Percentiles rank a stretch among this genome's conserved stretches.
phyloP scores from a whole-genome alignment of 176 grass and related monocot species.

The Musa troglodytarum region DNA sequence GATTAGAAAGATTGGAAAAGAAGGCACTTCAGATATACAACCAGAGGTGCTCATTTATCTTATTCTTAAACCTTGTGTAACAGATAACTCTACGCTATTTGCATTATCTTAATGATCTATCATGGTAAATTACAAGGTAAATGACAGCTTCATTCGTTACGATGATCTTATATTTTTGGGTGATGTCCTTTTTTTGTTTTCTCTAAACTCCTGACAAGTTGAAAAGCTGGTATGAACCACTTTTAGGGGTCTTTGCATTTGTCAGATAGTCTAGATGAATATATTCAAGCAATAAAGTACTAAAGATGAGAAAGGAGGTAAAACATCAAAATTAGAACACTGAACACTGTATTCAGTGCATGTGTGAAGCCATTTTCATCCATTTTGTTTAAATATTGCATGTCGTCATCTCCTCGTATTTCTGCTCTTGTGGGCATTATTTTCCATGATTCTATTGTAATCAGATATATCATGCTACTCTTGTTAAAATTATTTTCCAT shows the following conservation, averaged over 20 bases:
- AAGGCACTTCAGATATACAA: conserved; percentile 64
- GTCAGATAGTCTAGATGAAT: too few species aligned
- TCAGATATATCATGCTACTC: background rate
- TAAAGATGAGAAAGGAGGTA: background rate
- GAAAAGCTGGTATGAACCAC: background rate
- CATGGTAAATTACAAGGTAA: too few species aligned
- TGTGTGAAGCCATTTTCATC: background rate
- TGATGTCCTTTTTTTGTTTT: background rate
- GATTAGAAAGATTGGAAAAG: conserved; percentile 82
- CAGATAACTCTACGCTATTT: background rate
- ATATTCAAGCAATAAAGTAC: too few species aligned
- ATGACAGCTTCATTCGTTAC: too few species aligned
- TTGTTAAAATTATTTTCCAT: background rate
- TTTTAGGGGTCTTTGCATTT: background rate
- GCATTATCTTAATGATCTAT: too few species aligned
- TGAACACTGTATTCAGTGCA: background rate
- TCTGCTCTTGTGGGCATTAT: background rate
- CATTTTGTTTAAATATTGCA: background rate
- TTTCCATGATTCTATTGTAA: background rate
- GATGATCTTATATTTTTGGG: background rate
- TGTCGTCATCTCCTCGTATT: too few species aligned
- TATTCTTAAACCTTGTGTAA: background rate
- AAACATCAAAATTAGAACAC: background rate
- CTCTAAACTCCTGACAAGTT: background rate
- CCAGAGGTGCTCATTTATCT: conserved; percentile 48